A percentile compares a stretch with the other conserved stretches of the same genome.
Evolutionary conservation across 2,329 filamentous ascomycete species (phyloP).

Genomic region (Paraconiothyrium sp.): DNA sequence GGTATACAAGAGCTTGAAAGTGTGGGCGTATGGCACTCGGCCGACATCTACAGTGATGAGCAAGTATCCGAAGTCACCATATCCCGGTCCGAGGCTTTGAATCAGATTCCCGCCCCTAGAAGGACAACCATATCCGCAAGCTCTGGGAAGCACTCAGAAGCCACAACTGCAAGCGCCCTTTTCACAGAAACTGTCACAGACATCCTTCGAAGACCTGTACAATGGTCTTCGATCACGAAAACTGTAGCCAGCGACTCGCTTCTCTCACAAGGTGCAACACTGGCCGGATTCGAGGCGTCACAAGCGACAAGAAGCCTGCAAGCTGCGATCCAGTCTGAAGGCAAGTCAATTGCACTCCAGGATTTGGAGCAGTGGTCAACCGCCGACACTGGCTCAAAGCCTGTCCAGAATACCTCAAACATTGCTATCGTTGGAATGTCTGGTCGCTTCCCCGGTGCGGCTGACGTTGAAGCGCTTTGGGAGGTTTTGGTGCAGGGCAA

Average conservation of each 20-base stretch:
- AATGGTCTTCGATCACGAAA: conserved; percentile 12
- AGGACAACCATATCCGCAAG: conserved; percentile 10
- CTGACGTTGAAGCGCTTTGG: conserved; percentile 46
- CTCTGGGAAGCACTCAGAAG: conserved; percentile 10
- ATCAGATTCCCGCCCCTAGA: not conserved
- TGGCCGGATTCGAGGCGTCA: conserved; percentile 10
- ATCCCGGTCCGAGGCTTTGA: conserved; percentile 4
- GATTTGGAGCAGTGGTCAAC: conserved; percentile 3
- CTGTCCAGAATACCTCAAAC: conserved; percentile 1
- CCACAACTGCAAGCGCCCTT: conserved; percentile 5
- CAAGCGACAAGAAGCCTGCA: conserved; percentile 11
- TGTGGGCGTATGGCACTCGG: conserved; percentile 14
- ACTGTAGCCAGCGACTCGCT: not conserved
- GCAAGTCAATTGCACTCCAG: conserved; percentile 1
- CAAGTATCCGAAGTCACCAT: conserved; percentile 6
- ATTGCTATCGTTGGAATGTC: conserved; percentile 38
- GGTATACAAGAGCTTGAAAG: not conserved
- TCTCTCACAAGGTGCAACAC: not conserved
- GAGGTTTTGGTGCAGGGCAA: conserved; percentile 43
- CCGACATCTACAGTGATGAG: conserved; percentile 10
- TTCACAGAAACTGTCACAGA: conserved; percentile 16
- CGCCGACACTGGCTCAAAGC: not conserved
- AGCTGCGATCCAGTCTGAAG: conserved; percentile 8
- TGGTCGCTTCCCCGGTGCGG: conserved; percentile 30
- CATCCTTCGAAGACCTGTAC: conserved; percentile 12